Percentiles rank a stretch among this genome's conserved stretches.
Conservation (phyloP, 805 yeast genomes). For the Lipomyces starkeyi region DNA sequence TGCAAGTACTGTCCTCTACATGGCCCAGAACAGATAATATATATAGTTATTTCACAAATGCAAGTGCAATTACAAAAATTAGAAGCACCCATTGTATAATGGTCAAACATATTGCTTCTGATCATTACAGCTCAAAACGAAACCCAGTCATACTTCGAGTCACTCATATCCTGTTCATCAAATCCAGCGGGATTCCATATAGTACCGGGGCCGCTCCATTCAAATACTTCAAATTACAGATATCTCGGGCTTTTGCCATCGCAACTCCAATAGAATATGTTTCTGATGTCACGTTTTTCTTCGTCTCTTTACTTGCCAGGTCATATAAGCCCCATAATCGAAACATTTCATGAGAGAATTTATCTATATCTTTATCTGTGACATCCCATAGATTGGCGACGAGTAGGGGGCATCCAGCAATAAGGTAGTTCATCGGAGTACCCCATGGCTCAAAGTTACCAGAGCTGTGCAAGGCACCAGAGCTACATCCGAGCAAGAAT, state of each 20-base stretch:
- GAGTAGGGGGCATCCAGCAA: conserved; percentile 82
- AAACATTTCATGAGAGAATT: conserved; percentile 67
- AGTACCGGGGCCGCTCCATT: conserved; percentile 94
- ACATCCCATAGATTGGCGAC: conserved; percentile 95
- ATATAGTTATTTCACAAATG: background rate
- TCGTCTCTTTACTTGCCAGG: conserved; percentile 17
- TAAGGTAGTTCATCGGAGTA: conserved; percentile 73
- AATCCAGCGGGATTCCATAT: conserved; percentile 74
- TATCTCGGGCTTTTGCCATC: conserved; percentile 64
- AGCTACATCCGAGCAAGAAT: conserved; percentile 86
- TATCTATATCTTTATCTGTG: conserved; percentile 93
- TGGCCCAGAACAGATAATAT: background rate
- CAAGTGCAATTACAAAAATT: background rate
- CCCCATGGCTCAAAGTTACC: conserved; percentile 78
- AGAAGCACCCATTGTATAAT: background rate
- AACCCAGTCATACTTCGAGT: background rate
- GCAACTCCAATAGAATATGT: conserved; percentile 57
- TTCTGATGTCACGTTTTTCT: conserved; percentile 38
- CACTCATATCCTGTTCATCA: background rate
- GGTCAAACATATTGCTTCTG: too few species aligned
- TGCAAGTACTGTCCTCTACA: background rate
- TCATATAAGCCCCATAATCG: conserved; percentile 67
- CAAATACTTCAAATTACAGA: conserved; percentile 71
- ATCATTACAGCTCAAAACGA: background rate
- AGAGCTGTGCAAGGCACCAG: conserved; percentile 64